Base-by-base conservation (phyloP, 2,329 filamentous ascomycete species). In the Ophiocordyceps sinensis region DNA sequence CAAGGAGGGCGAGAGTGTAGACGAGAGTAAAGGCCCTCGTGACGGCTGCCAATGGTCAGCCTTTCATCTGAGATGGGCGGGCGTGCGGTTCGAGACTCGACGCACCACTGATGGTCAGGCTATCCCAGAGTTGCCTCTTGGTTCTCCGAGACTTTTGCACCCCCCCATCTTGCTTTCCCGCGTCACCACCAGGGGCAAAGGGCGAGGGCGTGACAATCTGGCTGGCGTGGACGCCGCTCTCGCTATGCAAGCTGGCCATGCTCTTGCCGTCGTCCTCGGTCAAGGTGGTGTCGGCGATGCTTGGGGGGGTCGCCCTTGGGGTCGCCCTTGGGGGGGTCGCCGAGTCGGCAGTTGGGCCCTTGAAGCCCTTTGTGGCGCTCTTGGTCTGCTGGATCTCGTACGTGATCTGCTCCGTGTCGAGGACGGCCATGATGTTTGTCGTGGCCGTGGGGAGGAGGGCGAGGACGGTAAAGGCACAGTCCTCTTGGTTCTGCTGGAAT, bases 401-500 rank as follows among this genome's bases (percentile, higher is more conserved):
- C 5, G 89, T 89, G 53, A 95, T 85, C 53, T 84, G 79, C 60
- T 98, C 91, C 36, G 94, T 94, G 41, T 93, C 85, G 52, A 96
- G 76, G 28, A 82, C 79, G 50, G 85, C 79, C 53, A 95, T 70
- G 52, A 98, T 82, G 57, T 93, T 89, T 50, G 91, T 79, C 21
- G 88, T 88, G 7, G 87, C 85, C 29, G 89, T 94, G 5, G 91
- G 91, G 10, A 98, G 73, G 42, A 98, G 77, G 28, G 89, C 91
- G n/a, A 96, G 79, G 36, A 96, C 87, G 31, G 91, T 98, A 59
- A 93, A 95, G 38, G 89, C 95, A 65, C 91, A 98, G 63, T 98
- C 91, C 59, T 94, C 89, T 60, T 98, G 91, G 62, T 98, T 98
- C 64, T 98, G 91, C 61, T 96, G 86, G 65, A 98, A 98, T 56